Base-by-base conservation (phyloP, 768 basidiomycete species). In the Rhodotorula graminis region DNA sequence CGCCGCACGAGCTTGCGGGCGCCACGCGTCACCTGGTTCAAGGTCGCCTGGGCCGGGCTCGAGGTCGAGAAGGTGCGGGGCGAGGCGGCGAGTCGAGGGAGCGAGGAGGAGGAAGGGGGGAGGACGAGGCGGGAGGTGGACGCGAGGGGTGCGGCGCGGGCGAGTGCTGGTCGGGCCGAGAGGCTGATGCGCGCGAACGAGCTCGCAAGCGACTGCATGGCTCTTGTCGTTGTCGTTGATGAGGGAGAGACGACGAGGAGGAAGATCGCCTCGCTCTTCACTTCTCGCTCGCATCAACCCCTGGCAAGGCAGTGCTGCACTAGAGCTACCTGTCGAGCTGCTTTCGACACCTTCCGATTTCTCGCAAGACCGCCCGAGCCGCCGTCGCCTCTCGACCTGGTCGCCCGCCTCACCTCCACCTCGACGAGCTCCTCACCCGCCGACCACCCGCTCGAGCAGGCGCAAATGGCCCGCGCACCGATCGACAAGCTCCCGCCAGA, bases 11-110 rank as follows among this genome's bases (percentile, higher is more conserved):
- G 84, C 83, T 91, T 91, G 59, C 82, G 81, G 6, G 74, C 75
- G 52, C 90, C 86, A 31, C 88, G 85, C 82, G 92, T 89, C 47
- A 92, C 88, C 81, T 95, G 93, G 82, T 93, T 93, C 77, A 95
- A 85, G 2, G 93, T 95, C 44, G 84, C 84, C 67, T 82, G 81
- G 15, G 58, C 46, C 3, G 72, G 49, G 2, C 72, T 37, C 27
- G 79, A 70, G 19, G 79, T 65, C 33, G 76, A 70, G 65, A 74
- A 74, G 29, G 56, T 15, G 37, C n/a, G 63, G 5, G n/a, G 55
- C 11, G 19, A 10, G 11, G 12, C 14, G 11, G 12, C 14, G 60
- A 40, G 5, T 37, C 37, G 37, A 12, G 15, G 55, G 27, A 27
- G 6, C 14, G 44, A 46, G 37, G 21, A 21, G 40, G 56, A 40